Evolutionary conservation across 2,329 filamentous ascomycete genomes (phyloP).

Genomic region (Xylariomycetidae sp.): DNA sequence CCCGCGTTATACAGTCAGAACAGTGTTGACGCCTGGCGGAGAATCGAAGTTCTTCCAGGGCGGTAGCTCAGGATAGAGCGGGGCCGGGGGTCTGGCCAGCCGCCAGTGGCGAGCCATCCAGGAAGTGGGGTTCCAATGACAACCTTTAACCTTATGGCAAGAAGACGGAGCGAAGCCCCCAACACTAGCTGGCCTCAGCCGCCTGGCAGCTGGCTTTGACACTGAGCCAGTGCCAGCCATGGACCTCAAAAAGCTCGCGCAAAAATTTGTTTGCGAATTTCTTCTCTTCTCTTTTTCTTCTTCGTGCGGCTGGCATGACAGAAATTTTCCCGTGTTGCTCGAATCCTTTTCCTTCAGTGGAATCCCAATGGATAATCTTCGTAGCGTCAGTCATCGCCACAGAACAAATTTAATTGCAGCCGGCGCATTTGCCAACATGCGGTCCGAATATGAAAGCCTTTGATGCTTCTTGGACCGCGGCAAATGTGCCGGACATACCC

Average conservation of each 20-base stretch:
- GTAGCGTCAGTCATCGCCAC: slow-evolving; percentile 72
- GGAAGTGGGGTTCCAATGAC: neutral
- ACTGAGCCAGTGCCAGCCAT: neutral
- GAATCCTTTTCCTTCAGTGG: slow-evolving; percentile 46
- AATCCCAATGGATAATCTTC: slow-evolving; percentile 45
- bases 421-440: slow-evolving; percentile 19
- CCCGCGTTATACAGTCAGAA: no score
- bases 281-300: slow-evolving; percentile 46
- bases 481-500: slow-evolving; percentile 49
- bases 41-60: no score
- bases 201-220: neutral
- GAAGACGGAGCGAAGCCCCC: neutral
- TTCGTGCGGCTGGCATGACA: slow-evolving; percentile 76
- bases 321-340: slow-evolving; percentile 75
- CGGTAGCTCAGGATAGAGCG: no score
- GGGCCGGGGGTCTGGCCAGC: neutral
- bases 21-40: no score
- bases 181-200: neutral
- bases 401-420: slow-evolving; percentile 64
- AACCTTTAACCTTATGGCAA: neutral
- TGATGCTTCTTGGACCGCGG: slow-evolving; percentile 26
- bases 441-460: slow-evolving; percentile 20
- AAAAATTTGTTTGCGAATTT: slow-evolving; percentile 6
- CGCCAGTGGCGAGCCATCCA: neutral
- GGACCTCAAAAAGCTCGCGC: slow-evolving; percentile 1